A percentile compares a stretch with the other conserved stretches of the same genome.
phyloP scores from a whole-genome alignment of 1,139 yeast species.

The Taphrina sp. region DNA sequence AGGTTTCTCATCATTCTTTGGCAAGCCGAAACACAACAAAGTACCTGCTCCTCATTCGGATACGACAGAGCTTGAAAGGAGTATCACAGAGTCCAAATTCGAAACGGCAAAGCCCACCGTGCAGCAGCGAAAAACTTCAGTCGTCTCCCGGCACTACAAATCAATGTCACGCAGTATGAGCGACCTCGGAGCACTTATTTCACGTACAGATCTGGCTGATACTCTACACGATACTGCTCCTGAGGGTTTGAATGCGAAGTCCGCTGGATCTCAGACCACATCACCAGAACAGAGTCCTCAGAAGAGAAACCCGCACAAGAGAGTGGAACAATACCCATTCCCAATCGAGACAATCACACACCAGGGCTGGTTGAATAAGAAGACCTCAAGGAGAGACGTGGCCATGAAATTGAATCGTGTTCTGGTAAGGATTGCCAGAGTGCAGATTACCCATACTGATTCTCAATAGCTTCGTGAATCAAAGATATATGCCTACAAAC shows the following conservation, averaged over 20 bases:
- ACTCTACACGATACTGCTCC: too few relatives aligned
- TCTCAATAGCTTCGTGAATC: slow-evolving; percentile 16
- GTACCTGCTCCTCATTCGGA: background rate
- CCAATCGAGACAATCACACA: slow-evolving; percentile 1
- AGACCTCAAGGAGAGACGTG: slow-evolving; percentile 7
- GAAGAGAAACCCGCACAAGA: too few relatives aligned
- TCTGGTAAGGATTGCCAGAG: too few relatives aligned
- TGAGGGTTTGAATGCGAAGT: too few relatives aligned
- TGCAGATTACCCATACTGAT: too few relatives aligned
- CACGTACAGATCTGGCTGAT: too few relatives aligned
- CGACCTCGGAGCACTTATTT: slow-evolving; percentile 10
- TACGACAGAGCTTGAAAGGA: too few relatives aligned
- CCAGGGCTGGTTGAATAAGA: slow-evolving; percentile 20
- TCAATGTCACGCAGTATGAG: slow-evolving; percentile 30
- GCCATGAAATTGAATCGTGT: slow-evolving; percentile 19
- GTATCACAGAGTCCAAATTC: too few relatives aligned
- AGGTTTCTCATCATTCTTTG: slow-evolving; percentile 19
- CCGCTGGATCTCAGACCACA: too few relatives aligned
- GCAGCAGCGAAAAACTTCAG: background rate
- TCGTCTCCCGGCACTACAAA: slow-evolving; percentile 11
- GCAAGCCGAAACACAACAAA: slow-evolving; percentile 8
- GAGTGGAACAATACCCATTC: too few relatives aligned
- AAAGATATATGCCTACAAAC: slow-evolving; percentile 26
- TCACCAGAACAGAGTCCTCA: too few relatives aligned
- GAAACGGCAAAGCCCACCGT: too few relatives aligned